These are phyloP conservation scores for Penicillium oxalicum DNA, from an alignment of 2,329 filamentous ascomycete species.

Conservation along the genomic window DNA sequence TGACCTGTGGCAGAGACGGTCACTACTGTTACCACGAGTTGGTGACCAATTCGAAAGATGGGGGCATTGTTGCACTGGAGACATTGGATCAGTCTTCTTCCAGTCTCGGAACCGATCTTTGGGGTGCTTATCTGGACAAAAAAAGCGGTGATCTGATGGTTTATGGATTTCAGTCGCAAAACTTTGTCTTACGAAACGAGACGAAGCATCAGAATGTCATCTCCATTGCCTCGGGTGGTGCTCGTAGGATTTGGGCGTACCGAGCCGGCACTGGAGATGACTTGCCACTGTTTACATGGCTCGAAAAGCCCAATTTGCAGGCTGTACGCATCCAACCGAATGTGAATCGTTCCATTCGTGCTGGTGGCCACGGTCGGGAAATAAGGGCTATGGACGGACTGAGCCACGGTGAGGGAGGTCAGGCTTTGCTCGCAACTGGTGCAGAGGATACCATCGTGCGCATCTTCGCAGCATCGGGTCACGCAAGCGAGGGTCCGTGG, in stretches of 20 bases:
- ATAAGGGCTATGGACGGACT: slow-evolving; percentile 60
- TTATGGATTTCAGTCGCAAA: slow-evolving; percentile 30
- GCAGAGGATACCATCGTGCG: slow-evolving; percentile 70
- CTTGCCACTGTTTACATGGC: slow-evolving; percentile 63
- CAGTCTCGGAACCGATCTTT: slow-evolving; percentile 69
- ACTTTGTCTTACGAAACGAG: slow-evolving; percentile 79
- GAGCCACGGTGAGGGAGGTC: slow-evolving; percentile 8
- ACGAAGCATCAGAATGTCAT: slow-evolving; percentile 63
- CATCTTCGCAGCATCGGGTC: slow-evolving; percentile 46
- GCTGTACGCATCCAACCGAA: slow-evolving; percentile 36
- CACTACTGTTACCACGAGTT: slow-evolving; percentile 60
- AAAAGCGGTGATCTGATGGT: slow-evolving; percentile 18
- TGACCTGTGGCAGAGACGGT: slow-evolving; percentile 73
- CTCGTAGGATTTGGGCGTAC: slow-evolving; percentile 70
- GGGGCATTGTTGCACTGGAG: slow-evolving; percentile 33
- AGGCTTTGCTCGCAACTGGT: slow-evolving; percentile 56
- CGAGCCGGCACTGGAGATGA: slow-evolving; percentile 21
- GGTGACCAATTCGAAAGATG: slow-evolving; percentile 5
- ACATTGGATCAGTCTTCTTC: slow-evolving; percentile 63
- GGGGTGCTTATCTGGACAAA: slow-evolving; percentile 59
- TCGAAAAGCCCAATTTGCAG: slow-evolving; percentile 57
- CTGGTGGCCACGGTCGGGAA: slow-evolving; percentile 79
- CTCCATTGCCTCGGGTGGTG: slow-evolving; percentile 74
- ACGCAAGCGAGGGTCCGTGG: slow-evolving; percentile 12
- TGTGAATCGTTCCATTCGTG: slow-evolving; percentile 50